A percentile compares a stretch with the other conserved stretches of the same genome.
phyloP scores from a whole-genome alignment of 306 rosid genomes.

The Herpetospermum pedunculosum region DNA sequence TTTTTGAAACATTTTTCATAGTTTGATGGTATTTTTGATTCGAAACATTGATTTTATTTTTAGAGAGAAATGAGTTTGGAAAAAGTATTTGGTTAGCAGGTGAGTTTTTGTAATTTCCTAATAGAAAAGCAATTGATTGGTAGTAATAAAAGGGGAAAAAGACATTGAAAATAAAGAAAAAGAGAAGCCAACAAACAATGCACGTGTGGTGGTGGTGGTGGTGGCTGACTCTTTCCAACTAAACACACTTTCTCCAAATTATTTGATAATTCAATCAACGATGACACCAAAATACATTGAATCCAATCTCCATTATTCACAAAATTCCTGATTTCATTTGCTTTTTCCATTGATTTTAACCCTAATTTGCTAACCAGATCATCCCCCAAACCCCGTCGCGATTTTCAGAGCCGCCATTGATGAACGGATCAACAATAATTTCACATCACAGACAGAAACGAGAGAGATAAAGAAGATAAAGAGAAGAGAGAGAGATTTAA shows the following conservation, averaged over 20 bases:
- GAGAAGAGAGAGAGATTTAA: not conserved
- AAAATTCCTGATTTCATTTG: not conserved
- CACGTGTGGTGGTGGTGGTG: constrained; percentile 11
- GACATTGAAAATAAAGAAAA: not conserved
- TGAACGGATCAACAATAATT: not conserved
- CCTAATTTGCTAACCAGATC: not conserved
- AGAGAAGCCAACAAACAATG: not conserved
- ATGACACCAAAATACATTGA: not conserved
- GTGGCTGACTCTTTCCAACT: constrained; percentile 5
- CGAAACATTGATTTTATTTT: too few species aligned
- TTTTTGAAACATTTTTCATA: too few species aligned
- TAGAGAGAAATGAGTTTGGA: too few species aligned
- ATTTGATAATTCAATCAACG: not conserved
- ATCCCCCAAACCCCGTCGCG: not conserved
- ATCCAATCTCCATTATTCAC: not conserved
- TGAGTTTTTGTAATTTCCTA: too few species aligned
- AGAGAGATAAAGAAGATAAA: not conserved
- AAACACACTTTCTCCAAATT: not conserved
- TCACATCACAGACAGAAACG: not conserved
- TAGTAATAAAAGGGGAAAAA: too few species aligned
- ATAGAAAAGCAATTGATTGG: too few species aligned
- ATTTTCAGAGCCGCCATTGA: not conserved
- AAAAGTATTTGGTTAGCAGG: too few species aligned
- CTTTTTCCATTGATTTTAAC: not conserved
- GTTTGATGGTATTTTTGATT: too few species aligned